Base-by-base conservation (phyloP, 1,284 basidiomycete genomes). In the Neolentinus lepideus region DNA sequence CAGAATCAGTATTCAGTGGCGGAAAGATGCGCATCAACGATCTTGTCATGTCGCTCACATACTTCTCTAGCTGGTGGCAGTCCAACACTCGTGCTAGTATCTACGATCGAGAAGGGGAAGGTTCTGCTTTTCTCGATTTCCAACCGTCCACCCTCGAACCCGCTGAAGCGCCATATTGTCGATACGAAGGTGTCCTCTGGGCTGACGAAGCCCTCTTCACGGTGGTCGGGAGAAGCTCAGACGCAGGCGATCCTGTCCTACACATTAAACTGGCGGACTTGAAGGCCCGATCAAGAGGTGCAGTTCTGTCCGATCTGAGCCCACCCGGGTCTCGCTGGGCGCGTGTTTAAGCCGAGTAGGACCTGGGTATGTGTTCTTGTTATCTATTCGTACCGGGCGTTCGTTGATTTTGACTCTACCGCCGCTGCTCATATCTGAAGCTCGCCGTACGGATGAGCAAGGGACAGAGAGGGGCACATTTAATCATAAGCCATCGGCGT, bases 171-270 rank as follows among this genome's bases (percentile, higher is more conserved):
- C 48, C 47, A 14, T 53, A 59, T 52, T 54, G 54, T 14, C 58
- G 58, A n/a, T 57, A 55, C 21, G 59, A 59, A 43, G 58, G 57
- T 46, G 31, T 31, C 16, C 54, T 61, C 12, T 61, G 59, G 59
- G 59, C 55, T 6, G 59, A 61, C 33, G 59, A 61, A 36, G 31
- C 59, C 12, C 50, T 61, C 27, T 61, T 61, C 54, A 50, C 58
- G 11, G 57, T 61, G 26, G 57, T 55, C 0, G 54, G 52, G 31
- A 26, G 59, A 1, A 57, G 58, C 12, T 59, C 58, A 33, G 54
- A 59, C 47, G 59, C 59, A 19, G 59, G 58, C n/a, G 58, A 58
- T 14, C 57, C 58, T 24, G 55, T 59, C 24, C 27, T 61, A 10
- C 58, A 57, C 48, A 56, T 61, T 33, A 61, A 59, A 48, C 46